These are phyloP conservation scores for Schrenkiella parvula DNA, from an alignment of 345 rosid species.

Conservation along the genomic window DNA sequence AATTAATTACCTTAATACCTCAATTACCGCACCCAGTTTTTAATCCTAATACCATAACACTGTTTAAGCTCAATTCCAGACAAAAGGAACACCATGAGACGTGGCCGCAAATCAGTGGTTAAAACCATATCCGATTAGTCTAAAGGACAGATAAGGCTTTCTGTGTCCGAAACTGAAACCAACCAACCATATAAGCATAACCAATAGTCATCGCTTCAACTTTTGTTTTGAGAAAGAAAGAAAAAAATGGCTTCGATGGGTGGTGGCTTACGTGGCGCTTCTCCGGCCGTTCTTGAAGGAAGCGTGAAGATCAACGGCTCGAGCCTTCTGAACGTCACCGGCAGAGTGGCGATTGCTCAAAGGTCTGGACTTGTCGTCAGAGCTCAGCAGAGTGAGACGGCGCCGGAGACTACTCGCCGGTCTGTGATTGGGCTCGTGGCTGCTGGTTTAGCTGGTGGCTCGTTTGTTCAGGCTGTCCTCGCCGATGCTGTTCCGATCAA, in stretches of 20 bases:
- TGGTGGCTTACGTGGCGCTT: slow-evolving; percentile 63
- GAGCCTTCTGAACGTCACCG: slow-evolving; percentile 33
- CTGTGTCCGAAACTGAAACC: not conserved
- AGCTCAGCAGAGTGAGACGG: slow-evolving; percentile 49
- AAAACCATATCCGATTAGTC: slow-evolving; percentile 43
- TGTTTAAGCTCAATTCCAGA: slow-evolving; percentile 13
- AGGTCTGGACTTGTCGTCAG: slow-evolving; percentile 47
- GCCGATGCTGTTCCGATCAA: slow-evolving; percentile 73
- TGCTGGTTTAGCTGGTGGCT: slow-evolving; percentile 60
- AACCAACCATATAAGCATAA: slow-evolving; percentile 42
- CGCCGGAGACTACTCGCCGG: slow-evolving; percentile 70
- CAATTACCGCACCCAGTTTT: too few relatives aligned
- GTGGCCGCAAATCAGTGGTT: slow-evolving; percentile 33
- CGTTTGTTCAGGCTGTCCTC: slow-evolving; percentile 68
- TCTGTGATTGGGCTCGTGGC: slow-evolving; percentile 71
- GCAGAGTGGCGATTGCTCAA: slow-evolving; percentile 26
- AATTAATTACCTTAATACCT: too few relatives aligned
- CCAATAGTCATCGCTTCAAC: slow-evolving; percentile 34
- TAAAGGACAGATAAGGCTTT: slow-evolving; percentile 41
- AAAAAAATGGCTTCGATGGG: slow-evolving; percentile 60
- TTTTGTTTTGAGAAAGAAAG: not conserved
- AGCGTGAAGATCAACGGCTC: slow-evolving; percentile 60
- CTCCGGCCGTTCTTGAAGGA: slow-evolving; percentile 66
- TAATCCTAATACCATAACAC: too few relatives aligned
- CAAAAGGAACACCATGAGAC: not conserved